Conservation (phyloP, 2,329 filamentous ascomycete genomes). For the Sporothrix phasma region DNA sequence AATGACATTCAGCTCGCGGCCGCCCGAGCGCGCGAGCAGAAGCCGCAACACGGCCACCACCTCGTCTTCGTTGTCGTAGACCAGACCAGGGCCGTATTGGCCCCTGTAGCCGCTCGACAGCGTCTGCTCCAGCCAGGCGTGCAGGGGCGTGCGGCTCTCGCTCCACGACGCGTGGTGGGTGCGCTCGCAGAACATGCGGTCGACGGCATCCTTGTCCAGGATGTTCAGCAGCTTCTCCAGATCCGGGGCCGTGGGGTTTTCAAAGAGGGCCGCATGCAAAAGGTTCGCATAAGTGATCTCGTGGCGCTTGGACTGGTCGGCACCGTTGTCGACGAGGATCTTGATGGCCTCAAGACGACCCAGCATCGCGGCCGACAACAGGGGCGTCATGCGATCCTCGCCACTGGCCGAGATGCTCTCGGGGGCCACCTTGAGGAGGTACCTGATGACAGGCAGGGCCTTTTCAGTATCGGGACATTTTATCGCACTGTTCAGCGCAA, state of each 20-base stretch:
- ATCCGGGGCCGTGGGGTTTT: slow-evolving; percentile 26
- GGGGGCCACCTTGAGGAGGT: slow-evolving; percentile 54
- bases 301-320: slow-evolving; percentile 58
- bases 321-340: slow-evolving; percentile 55
- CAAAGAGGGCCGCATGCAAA: slow-evolving; percentile 46
- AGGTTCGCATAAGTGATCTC: slow-evolving; percentile 49
- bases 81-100: slow-evolving; percentile 1
- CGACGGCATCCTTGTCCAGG: slow-evolving; percentile 46
- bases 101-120: background rate
- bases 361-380: slow-evolving; percentile 54
- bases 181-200: slow-evolving; percentile 49
- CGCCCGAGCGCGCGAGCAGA: slow-evolving; percentile 44
- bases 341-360: slow-evolving; percentile 45
- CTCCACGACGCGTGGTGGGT: slow-evolving; percentile 33
- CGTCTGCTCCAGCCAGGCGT: slow-evolving; percentile 38
- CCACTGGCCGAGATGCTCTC: slow-evolving; percentile 53
- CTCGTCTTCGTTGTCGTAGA: slow-evolving; percentile 25
- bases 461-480: slow-evolving; percentile 32
- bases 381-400: slow-evolving; percentile 50
- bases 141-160: slow-evolving; percentile 53
- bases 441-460: slow-evolving; percentile 49
- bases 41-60: slow-evolving; percentile 35
- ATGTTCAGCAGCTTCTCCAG: slow-evolving; percentile 44
- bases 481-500: slow-evolving; percentile 58
- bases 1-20: slow-evolving; percentile 46